phyloP scores from a whole-genome alignment of 768 basidiomycete genomes.

The Auricularia sp. region DNA sequence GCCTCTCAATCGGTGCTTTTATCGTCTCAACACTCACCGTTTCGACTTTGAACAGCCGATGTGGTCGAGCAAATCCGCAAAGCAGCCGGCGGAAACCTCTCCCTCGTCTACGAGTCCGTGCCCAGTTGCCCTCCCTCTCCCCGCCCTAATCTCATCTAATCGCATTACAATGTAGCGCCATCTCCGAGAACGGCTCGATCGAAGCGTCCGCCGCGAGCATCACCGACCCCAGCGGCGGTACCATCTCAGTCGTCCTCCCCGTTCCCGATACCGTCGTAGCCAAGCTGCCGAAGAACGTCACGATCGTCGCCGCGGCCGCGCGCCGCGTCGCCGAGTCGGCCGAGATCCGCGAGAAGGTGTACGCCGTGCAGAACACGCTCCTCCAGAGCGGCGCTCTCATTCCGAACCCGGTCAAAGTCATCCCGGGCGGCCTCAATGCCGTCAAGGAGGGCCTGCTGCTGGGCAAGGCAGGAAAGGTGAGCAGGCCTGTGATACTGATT shows the following conservation, averaged over 20 bases:
- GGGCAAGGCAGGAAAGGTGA: constrained; percentile 4
- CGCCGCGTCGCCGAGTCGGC: background rate
- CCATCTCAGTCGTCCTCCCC: background rate
- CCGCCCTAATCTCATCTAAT: no score
- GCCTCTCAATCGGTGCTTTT: background rate
- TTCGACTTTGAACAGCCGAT: background rate
- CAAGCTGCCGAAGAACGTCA: background rate
- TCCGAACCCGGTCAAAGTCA: constrained; percentile 8
- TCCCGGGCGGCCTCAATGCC: constrained; percentile 6
- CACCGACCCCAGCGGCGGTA: background rate
- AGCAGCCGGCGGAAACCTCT: constrained; percentile 7
- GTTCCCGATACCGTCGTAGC: background rate
- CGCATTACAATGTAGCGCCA: background rate
- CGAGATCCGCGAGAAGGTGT: constrained; percentile 1
- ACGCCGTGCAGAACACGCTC: background rate
- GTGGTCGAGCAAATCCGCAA: constrained; percentile 7
- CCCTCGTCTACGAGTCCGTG: constrained; percentile 11
- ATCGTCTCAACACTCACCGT: no score
- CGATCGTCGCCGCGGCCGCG: constrained; percentile 5
- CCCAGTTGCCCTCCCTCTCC: background rate
- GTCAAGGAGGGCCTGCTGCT: constrained; percentile 8
- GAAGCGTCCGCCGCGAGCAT: constrained; percentile 6
- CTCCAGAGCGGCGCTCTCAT: background rate
- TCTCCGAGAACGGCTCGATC: constrained; percentile 10
- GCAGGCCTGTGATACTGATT: background rate